Evolutionary conservation across 2,329 filamentous ascomycete genomes (phyloP).

Genomic region (Calonectria hawksworthii): DNA sequence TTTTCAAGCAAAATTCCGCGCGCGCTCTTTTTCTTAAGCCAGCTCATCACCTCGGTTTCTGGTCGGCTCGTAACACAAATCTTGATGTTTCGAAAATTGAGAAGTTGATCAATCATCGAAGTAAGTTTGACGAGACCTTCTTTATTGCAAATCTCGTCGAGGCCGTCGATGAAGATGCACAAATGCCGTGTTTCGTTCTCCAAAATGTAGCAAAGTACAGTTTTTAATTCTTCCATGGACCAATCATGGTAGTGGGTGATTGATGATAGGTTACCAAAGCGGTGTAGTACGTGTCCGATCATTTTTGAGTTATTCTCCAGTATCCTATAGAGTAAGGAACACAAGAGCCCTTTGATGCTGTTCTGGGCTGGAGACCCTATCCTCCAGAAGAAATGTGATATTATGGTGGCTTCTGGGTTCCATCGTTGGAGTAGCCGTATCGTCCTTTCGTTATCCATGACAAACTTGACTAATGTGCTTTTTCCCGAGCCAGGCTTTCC

Average conservation of each 20-base stretch:
- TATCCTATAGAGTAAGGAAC: constrained; percentile 39
- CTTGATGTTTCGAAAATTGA: constrained; percentile 22
- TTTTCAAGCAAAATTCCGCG: constrained; percentile 18
- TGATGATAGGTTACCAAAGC: constrained; percentile 21
- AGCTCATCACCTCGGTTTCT: constrained; percentile 14
- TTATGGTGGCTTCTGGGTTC: background rate
- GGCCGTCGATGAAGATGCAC: constrained; percentile 38
- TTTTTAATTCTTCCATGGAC: constrained; percentile 29
- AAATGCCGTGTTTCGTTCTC: background rate
- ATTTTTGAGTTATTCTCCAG: background rate
- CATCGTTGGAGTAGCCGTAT: background rate
- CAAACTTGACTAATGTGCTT: constrained; percentile 30
- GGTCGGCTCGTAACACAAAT: constrained; percentile 32
- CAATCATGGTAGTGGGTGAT: constrained; percentile 33
- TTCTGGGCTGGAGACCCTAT: constrained; percentile 20
- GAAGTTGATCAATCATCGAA: constrained; percentile 12
- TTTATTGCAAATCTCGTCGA: constrained; percentile 31
- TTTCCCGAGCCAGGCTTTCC: constrained; percentile 36
- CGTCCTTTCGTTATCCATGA: background rate
- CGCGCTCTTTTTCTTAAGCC: constrained; percentile 4
- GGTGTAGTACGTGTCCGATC: background rate
- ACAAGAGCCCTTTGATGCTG: constrained; percentile 43
- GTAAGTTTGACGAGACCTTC: constrained; percentile 12
- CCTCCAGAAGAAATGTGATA: constrained; percentile 29
- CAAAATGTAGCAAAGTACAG: constrained; percentile 11